Base-by-base conservation (phyloP, 2,329 filamentous ascomycete genomes). In the Mollisia scopiformis region DNA sequence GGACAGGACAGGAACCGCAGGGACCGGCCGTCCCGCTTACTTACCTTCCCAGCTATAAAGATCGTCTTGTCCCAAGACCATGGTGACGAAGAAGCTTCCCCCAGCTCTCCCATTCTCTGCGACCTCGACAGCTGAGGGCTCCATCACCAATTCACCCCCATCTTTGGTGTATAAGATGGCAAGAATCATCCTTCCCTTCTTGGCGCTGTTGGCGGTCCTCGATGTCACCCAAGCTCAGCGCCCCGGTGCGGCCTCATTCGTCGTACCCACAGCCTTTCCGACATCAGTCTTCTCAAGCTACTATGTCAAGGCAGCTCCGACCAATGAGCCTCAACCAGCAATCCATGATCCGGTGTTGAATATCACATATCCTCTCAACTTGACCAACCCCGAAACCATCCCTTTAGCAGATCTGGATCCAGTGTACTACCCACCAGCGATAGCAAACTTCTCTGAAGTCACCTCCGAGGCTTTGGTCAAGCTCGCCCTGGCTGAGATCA, bases 311-410 rank as follows among this genome's bases (percentile, higher is more conserved):
- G 77, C 79, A 3, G 68, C 72, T 25, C 72, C 78, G 53, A 81
- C 79, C n/a, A 72, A 76, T 62, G 75, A 84, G 68, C 81, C 82
- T n/a, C 82, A 84, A 65, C 82, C 82, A 28, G 78, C 78, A 14
- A 69, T 87, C 3, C 76, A 78, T 62, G 84, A 87, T 70, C 80
- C 82, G 0, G 73, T 85, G 28, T 70, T 85, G 50, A 82, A 85
- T 63, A 76, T 79, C 62, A 85, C 81, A 2, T 86, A 78, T 59
- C 82, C 82, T 1, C 72, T 78, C 31, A 82, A 84, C 62, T 70
- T 87, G 54, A 87, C 84, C 0, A 76, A 84, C 67, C 83, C 83
- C 1, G 73, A 78, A 30, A 80, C 76, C 0, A 80, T 86, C 37
- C 83, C 83, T 7, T 73, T 75, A 1, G 68, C 76, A 13, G 78